Evolutionary conservation across 208 protist genomes (phyloP), one percentile per base, ranked within the genome.

Genomic region (Wallacemonas sp.): DNA sequence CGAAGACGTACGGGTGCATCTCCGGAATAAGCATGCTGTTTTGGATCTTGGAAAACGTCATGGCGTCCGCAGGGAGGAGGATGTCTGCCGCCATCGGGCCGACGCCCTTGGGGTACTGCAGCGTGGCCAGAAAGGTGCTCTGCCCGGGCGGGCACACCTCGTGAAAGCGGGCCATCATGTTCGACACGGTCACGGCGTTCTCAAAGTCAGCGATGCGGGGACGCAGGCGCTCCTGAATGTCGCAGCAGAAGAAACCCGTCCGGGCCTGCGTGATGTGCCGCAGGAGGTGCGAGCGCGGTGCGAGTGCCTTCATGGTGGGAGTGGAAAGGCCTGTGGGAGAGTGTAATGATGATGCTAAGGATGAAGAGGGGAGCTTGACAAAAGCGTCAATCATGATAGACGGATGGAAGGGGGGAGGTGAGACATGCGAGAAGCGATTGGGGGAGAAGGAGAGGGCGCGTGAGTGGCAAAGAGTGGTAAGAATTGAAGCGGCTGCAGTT

Each of bases 241-340:
- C 77, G 52, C 84, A 94, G 54, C 81, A 80, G 44, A 94, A 65
- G 44, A 94, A 90, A 33, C 73, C 78, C 0, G 84, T 88, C n/a
- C 80, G 75, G 47, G 44, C 56, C 32, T 58, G 26, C 12, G 17
- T 21, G 52, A 74, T 58, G 19, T 58, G 52, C 5, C 32, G 26
- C n/a, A 58, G 32, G 3, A 58, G 29, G 29, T 58, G 52, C 16
- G 52, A 58, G 23, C 52, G 52, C 4, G 52, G 14, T 6, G 52
- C 52, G 19, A 58, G 32, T 5, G 52, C 8, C 32, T 58, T 58
- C 52, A 58, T 58, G 36, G n/a, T n/a, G n/a, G n/a, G n/a, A n/a
- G n/a, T n/a, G n/a, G n/a, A n/a, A n/a, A n/a, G n/a, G n/a, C n/a
- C n/a, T n/a, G n/a, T n/a, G n/a, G n/a, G n/a, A n/a, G n/a, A n/a